Base-by-base conservation (phyloP, 73 alveolate genomes). In the Uronychia setigera region DNA sequence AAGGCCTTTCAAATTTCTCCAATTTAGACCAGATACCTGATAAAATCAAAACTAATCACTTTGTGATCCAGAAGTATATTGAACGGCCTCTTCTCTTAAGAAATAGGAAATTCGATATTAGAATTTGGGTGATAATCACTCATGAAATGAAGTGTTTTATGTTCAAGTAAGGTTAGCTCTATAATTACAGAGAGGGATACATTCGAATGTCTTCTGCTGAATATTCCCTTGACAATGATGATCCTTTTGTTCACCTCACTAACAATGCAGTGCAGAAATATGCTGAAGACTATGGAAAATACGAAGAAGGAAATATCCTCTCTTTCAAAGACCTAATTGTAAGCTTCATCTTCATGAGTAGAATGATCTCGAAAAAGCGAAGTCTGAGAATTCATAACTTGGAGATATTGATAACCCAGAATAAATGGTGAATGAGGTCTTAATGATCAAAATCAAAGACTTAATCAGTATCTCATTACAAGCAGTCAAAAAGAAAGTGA, bases 201-300 rank as follows among this genome's bases (percentile, higher is more conserved):
- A 79, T 97, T 35, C 87, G 98, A 77, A 96, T 98, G 0, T 88
- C 98, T 67, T 90, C 97, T 74, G 83, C 81, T 31, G 83, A 79
- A 33, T 97, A 86, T 84, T 81, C 87, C 77, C 78, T 96, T 58
- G 94, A 97, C 46, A 87, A 89, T 83, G 91, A 84, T 31, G 97
- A 97, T 79, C 60, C 80, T 30, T 94, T 77, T 77, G 90, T 97
- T 29, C 99, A 97, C 87, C 92, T 97, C 81, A 97, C 99, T 0
- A 97, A 97, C 88, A 95, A 97, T 89, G 98, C 99, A 1, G 96
- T 97, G 19, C 96, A 97, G 87, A 97, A 97, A 93, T 84, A 92
- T 89, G 91, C 92, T 57, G 80, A 83, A 30, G 93, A 92, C 74
- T 97, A 95, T 86, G 97, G 98, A 30, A 92, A 96, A 87, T 90